phyloP scores from a whole-genome alignment of 441 rosid species.

The Pelargonium australe region DNA sequence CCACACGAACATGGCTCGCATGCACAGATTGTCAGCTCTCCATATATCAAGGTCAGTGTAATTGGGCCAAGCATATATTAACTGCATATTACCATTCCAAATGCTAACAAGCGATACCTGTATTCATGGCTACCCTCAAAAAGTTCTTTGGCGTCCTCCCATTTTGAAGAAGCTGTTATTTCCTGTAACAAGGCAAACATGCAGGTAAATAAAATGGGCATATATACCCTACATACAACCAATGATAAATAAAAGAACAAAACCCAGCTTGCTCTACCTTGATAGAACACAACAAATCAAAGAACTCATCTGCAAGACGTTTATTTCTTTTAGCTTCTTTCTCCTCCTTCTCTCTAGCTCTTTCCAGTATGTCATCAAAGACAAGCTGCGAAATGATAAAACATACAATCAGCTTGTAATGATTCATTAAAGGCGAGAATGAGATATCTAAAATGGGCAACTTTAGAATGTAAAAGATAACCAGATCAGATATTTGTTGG shows the following conservation, averaged over 20 bases:
- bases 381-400: slow-evolving; percentile 38
- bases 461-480: neutral
- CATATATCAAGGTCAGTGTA: neutral
- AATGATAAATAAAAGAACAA: neutral
- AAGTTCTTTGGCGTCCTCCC: slow-evolving; percentile 55
- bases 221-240: slow-evolving; percentile 8
- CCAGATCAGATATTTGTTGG: neutral
- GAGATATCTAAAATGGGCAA: neutral
- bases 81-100: neutral
- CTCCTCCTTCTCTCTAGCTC: slow-evolving; percentile 59
- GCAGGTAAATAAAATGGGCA: slow-evolving; percentile 19
- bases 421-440: slow-evolving; percentile 10
- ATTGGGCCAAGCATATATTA: neutral
- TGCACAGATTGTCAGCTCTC: neutral
- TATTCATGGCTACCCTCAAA: slow-evolving; percentile 51
- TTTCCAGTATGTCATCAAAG: slow-evolving; percentile 58
- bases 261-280: slow-evolving; percentile 36
- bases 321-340: slow-evolving; percentile 54
- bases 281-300: slow-evolving; percentile 35
- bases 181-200: slow-evolving; percentile 37
- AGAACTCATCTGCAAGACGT: slow-evolving; percentile 47
- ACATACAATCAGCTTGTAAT: slow-evolving; percentile 9
- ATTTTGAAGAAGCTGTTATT: slow-evolving; percentile 48
- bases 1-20: no score
- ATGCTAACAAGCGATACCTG: slow-evolving; percentile 36